Evolutionary conservation across 31 red algal species (phyloP), one percentile per base, ranked within the genome.

Genomic region (Asparagopsis taxiformis): DNA sequence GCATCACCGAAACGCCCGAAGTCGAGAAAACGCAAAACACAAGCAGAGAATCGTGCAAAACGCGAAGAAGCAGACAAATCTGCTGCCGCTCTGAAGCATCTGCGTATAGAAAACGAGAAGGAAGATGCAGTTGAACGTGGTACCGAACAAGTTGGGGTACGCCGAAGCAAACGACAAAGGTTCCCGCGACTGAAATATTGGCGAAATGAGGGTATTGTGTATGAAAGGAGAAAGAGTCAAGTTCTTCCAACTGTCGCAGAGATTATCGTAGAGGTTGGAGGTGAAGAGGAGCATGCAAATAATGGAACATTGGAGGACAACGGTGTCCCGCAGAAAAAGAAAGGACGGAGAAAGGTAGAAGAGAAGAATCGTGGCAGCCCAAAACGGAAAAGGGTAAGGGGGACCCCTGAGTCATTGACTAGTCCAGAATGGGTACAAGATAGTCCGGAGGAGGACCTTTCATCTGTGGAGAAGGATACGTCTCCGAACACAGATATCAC

Each of bases 111-210:
- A 21, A 19, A 36, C 4, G 64, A 43, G 8, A 39, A 36, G 30
- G 38, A 44, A 7, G n/a, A 20, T 19, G 17, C 34, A 44, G 64
- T 48, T n/a, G 34, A 68, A 4, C 19, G 17, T 5, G 64, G 37
- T 20, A 15, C 17, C 11, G 64, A 68, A 5, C 36, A 31, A 20
- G 22, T 28, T 25, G 36, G 30, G 41, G 63, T 64, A 50, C 63
- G 77, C n/a, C 62, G 77, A 59, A 80, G 77, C 59, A 80, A 80
- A 54, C 63, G 77, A 35, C 51, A 51, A 59, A 43, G 55, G 22
- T 70, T 80, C 52, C 77, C 77, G 4, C 63, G 55, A 3, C 64
- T 80, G 0, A 46, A 80, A 36, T 80, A 80, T 33, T 80, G 77
- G 77, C 68, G 70, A 55, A 70, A 70, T 34, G 77, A 80, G 22